Evolutionary conservation across 805 yeast genomes (phyloP).

Genomic region (Ogataea nitratoaversa): DNA sequence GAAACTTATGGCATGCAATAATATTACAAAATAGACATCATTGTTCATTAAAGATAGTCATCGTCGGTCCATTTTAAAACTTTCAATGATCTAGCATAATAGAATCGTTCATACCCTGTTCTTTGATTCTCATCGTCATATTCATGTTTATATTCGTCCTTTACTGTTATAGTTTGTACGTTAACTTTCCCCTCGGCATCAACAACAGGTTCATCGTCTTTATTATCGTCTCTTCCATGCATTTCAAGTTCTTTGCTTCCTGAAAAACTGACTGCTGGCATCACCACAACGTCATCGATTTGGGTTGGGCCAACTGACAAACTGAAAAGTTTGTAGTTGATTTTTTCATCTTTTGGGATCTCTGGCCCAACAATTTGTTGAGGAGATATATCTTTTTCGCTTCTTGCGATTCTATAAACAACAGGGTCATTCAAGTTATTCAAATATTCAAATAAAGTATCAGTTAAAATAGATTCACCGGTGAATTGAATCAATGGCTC

Average conservation of each 20-base stretch:
- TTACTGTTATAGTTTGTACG: neutral
- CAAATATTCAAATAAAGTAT: conserved; percentile 29
- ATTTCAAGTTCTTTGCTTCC: conserved; percentile 17
- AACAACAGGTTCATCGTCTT: neutral
- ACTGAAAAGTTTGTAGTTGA: conserved; percentile 25
- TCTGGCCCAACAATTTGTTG: conserved; percentile 26
- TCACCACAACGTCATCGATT: conserved; percentile 25
- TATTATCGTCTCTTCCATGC: neutral
- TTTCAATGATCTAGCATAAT: conserved; percentile 25
- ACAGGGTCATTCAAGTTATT: conserved; percentile 18
- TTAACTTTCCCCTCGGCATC: conserved; percentile 3
- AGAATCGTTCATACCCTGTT: conserved; percentile 22
- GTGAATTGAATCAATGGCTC: conserved; percentile 30
- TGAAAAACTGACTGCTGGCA: conserved; percentile 28
- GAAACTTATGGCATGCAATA: neutral
- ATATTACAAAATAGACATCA: neutral
- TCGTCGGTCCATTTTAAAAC: conserved; percentile 11
- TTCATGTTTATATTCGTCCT: conserved; percentile 11
- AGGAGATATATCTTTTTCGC: conserved; percentile 13
- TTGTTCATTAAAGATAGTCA: neutral
- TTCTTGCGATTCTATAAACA: conserved; percentile 22
- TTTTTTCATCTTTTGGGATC: conserved; percentile 9
- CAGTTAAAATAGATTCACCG: conserved; percentile 30
- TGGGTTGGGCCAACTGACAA: conserved; percentile 28
- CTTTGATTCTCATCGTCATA: conserved; percentile 26